Evolutionary conservation across 768 basidiomycete genomes (phyloP), one percentile per base, ranked within the genome.

Genomic region (Psilocybe azurescens): DNA sequence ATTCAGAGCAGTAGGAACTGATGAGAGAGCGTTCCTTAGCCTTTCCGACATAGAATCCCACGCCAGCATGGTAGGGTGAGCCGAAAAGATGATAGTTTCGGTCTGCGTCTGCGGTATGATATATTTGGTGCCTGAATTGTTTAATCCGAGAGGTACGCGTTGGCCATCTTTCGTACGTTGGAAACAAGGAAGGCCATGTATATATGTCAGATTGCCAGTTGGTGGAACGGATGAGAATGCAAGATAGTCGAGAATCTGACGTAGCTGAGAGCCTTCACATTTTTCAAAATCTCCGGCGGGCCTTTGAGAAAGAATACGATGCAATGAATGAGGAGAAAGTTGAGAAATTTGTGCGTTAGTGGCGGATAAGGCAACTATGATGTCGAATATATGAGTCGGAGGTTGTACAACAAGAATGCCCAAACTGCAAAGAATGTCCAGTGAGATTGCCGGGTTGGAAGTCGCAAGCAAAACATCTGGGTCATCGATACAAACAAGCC

Each of bases 181-280:
- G 16, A 67, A 58, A 62, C 65, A 67, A 1, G 53, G 56, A 38
- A 67, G 57, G 16, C 51, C 59, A 3, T 38, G 18, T 36, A 67
- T 48, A 38, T 50, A 28, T 2, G 41, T 10, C 7, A 60, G 29
- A 7, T 47, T 38, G 13, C 29, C 30, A 3, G 39, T n/a, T 47
- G 60, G 56, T 6, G 41, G 38, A 6, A 38, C 49, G 2, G 49
- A 20, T n/a, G 65, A 62, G 46, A 65, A 61, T 3, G 58, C 54
- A 14, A 66, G 61, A 44, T 63, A 66, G 46, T 66, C 65, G 39
- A 63, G 52, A 24, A 66, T 32, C 5, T n/a, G 11, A 1, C 24
- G 58, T 20, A 58, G 29, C 7, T 51, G 13, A 20, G 53, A 29
- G 16, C 13, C 30, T 4, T 47, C 50, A 33, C 46, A 50, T 18